Base-by-base conservation (phyloP, 441 rosid species). In the Bocquillonia castaneifolia region DNA sequence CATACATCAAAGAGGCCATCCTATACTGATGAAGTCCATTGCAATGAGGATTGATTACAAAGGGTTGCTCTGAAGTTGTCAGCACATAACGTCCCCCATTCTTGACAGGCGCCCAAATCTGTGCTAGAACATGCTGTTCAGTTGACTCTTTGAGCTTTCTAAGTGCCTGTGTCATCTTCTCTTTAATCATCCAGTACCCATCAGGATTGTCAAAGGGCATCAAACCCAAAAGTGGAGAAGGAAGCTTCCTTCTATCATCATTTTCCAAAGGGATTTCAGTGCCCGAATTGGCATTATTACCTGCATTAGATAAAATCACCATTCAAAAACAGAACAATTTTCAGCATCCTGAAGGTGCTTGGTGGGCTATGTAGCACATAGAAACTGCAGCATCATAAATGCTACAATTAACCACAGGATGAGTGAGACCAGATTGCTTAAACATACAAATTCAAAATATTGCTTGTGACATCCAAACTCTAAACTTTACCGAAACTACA, bases 71-170 rank as follows among this genome's bases (percentile, higher is more conserved):
- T 10, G 87, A 83, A 80, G 99, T 93, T 55, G 95, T 87, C 39
- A 91, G 84, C 26, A 89, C 86, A 61, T 72, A 83, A 13, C 79
- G 81, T 59, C 83, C 85, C 51, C 83, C 86, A 52, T 71, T 80
- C 73, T 84, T 87, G 1, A 91, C 85, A 23, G 97, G 99, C 9
- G 89, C 96, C 99, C 99, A 93, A 60, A 93, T 88, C 77, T 91
- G 96, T 42, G 92, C 96, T 4, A 93, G 87, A 75, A 89, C 77
- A 47, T 88, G 95, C 54, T 93, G 96, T 8, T 83, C 92, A 1
- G 92, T 85, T 26, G 91, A 88, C 64, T 91, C 97, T 74, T 88
- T 91, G 71, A 91, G 84, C 74, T 82, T 83, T 17, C 92, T 73
- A 9, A 91, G 85, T 14, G 97, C 99, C 70, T 82, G 95, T 17